Evolutionary conservation across 2,329 filamentous ascomycete genomes (phyloP).

Genomic region (Neopestalotiopsis sp.): DNA sequence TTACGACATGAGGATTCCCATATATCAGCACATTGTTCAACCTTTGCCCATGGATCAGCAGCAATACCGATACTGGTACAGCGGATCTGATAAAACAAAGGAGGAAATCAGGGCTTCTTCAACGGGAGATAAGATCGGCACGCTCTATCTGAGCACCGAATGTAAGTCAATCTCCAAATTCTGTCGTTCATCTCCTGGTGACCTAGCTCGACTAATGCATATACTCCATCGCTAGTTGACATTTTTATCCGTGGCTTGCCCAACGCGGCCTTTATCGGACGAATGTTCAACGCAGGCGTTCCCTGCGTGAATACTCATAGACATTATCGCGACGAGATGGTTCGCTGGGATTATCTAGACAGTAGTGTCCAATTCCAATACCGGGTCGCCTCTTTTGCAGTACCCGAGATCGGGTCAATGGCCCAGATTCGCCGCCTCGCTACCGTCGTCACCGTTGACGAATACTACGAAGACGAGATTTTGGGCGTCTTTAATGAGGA

Average conservation of each 20-base stretch:
- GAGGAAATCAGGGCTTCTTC: neutral
- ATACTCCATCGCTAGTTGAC: neutral
- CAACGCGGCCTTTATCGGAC: neutral
- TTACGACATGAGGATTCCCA: neutral
- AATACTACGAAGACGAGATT: too few species aligned
- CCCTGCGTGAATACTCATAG: too few species aligned
- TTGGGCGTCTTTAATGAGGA: neutral
- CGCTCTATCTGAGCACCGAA: neutral
- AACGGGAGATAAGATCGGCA: neutral
- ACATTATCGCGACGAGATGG: too few species aligned
- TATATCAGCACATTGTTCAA: neutral
- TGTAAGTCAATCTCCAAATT: neutral
- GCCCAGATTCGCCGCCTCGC: constrained; percentile 5
- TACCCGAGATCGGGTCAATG: neutral
- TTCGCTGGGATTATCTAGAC: too few species aligned
- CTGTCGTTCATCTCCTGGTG: neutral
- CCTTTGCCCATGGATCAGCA: too few species aligned
- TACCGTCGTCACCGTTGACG: too few species aligned
- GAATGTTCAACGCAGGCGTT: neutral
- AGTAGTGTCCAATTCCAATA: neutral
- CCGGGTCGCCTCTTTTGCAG: neutral
- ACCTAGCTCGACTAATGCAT: neutral
- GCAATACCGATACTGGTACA: too few species aligned
- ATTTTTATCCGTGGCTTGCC: constrained; percentile 4
- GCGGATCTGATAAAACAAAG: too few species aligned